These are phyloP conservation scores for Fusarium sp. DNA, from an alignment of 2,329 filamentous ascomycete species.

Conservation along the genomic window DNA sequence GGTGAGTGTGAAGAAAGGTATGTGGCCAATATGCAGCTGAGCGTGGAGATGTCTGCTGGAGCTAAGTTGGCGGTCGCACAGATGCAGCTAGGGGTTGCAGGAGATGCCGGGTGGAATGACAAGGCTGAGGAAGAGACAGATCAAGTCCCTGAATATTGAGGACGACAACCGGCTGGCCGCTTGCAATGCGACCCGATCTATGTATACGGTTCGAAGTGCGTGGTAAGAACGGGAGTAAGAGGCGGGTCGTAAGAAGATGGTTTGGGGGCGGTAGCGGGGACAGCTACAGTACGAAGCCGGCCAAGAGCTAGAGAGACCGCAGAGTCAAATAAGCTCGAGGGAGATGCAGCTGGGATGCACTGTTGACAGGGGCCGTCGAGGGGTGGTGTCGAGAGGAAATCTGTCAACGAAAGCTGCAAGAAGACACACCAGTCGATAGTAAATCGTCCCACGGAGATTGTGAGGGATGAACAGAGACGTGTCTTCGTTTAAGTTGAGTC, in stretches of 20 bases:
- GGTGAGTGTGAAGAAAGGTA: constrained; percentile 18
- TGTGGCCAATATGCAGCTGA: constrained; percentile 31
- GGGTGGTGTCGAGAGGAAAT: neutral
- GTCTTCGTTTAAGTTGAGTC: constrained; percentile 25
- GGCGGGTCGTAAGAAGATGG: constrained; percentile 32
- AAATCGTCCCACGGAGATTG: constrained; percentile 7
- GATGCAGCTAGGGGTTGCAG: constrained; percentile 24
- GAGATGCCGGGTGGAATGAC: constrained; percentile 11
- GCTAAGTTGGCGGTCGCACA: constrained; percentile 24
- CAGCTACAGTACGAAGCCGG: constrained; percentile 12
- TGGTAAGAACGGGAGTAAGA: constrained; percentile 29
- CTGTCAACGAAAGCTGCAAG: neutral
- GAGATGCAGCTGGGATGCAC: constrained; percentile 26
- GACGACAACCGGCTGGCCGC: constrained; percentile 39
- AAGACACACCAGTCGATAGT: constrained; percentile 1
- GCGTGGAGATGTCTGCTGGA: constrained; percentile 14
- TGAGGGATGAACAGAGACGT: constrained; percentile 20
- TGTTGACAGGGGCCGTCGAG: constrained; percentile 16
- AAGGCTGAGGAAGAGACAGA: constrained; percentile 11
- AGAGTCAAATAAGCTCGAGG: constrained; percentile 22
- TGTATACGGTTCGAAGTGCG: constrained; percentile 29
- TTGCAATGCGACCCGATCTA: constrained; percentile 47
- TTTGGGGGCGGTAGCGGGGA: constrained; percentile 40
- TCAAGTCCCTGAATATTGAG: constrained; percentile 18
- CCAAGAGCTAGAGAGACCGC: constrained; percentile 10